A percentile compares a stretch with the other conserved stretches of the same genome.
Conservation (phyloP, 352 stramenopile species). For the Globisporangium middletonii region DNA sequence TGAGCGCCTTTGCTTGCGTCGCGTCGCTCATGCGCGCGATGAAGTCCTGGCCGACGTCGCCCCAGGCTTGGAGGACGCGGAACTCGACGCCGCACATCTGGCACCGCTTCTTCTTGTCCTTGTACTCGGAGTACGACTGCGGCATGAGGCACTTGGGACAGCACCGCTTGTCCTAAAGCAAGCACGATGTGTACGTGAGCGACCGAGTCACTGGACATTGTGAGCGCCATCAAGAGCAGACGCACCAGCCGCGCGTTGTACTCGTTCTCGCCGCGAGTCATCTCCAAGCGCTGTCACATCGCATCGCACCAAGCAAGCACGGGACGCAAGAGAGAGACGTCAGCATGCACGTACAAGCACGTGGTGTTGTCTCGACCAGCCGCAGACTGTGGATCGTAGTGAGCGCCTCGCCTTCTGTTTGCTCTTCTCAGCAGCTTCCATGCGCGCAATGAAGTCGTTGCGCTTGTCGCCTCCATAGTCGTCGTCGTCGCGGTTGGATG, state of each 20-base stretch:
- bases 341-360: neutral
- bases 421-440: slow-evolving; percentile 76
- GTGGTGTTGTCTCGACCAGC: too few relatives aligned
- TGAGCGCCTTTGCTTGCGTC: slow-evolving; percentile 30
- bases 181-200: neutral
- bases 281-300: slow-evolving; percentile 51
- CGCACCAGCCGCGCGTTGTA: slow-evolving; percentile 55
- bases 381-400: neutral
- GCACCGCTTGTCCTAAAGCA: slow-evolving; percentile 66
- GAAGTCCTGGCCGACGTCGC: slow-evolving; percentile 60
- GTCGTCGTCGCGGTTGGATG: slow-evolving; percentile 22
- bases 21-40: slow-evolving; percentile 50
- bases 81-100: slow-evolving; percentile 77
- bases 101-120: slow-evolving; percentile 84
- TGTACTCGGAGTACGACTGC: slow-evolving; percentile 80
- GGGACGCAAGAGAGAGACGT: neutral
- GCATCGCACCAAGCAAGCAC: too few relatives aligned
- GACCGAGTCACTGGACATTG: neutral
- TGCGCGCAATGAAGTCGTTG: slow-evolving; percentile 59
- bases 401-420: slow-evolving; percentile 52
- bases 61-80: slow-evolving; percentile 65
- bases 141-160: slow-evolving; percentile 60
- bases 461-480: slow-evolving; percentile 9
- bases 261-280: slow-evolving; percentile 68
- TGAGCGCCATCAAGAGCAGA: neutral